phyloP scores from a whole-genome alignment of 164 flowering plant genomes.

The Malania oleifera region DNA sequence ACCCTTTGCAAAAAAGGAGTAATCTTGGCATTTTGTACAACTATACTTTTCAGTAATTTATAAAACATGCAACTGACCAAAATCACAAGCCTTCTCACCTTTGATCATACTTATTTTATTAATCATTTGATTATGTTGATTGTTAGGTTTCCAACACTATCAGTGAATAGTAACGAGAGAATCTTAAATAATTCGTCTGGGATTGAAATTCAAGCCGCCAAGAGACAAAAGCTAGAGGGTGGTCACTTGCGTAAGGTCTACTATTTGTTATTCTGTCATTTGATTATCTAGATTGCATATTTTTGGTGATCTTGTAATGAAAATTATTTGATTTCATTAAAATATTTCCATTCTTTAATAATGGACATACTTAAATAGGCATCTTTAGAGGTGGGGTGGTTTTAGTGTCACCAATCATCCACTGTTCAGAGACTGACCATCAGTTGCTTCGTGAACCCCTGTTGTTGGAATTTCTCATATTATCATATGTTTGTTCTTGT shows the following conservation, averaged over 20 bases:
- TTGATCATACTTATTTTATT: too few species aligned
- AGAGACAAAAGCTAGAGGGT: constrained; percentile 93
- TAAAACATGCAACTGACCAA: too few species aligned
- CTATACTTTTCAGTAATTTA: too few species aligned
- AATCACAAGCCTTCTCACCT: too few species aligned
- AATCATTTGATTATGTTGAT: not conserved
- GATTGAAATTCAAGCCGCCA: constrained; percentile 75
- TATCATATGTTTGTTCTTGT: too few species aligned
- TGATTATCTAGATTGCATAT: constrained; percentile 3
- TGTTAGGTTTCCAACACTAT: constrained; percentile 38
- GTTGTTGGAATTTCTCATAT: too few species aligned
- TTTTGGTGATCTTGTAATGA: not conserved
- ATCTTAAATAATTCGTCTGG: constrained; percentile 25
- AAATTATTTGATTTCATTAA: not conserved
- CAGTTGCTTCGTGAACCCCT: too few species aligned
- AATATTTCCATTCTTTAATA: not conserved
- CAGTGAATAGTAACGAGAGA: constrained; percentile 25
- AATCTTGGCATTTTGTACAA: too few species aligned
- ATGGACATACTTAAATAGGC: too few species aligned
- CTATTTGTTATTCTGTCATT: not conserved
- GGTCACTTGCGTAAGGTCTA: constrained; percentile 74
- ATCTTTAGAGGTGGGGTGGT: too few species aligned
- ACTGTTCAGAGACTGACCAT: too few species aligned
- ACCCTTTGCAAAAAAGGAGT: not conserved
- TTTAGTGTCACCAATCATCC: too few species aligned